A percentile compares a stretch with the other conserved stretches of the same genome.
Conservation (phyloP, 2,329 filamentous ascomycete species). For the Xylaria sp. region DNA sequence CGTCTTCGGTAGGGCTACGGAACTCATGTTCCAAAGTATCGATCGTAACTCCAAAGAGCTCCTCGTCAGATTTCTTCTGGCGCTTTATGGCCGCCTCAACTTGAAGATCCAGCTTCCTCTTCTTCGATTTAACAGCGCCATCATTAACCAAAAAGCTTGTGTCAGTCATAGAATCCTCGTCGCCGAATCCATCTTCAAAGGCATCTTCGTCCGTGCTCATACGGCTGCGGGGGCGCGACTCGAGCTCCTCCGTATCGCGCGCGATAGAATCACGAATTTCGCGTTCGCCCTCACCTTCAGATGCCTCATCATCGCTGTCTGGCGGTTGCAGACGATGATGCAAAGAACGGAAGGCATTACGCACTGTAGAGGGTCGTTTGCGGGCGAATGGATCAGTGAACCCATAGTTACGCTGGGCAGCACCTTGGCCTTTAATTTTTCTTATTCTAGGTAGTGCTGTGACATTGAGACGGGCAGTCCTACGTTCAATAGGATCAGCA, state of each 20-base stretch:
- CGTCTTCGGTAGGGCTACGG: slow-evolving; percentile 62
- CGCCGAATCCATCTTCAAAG: slow-evolving; percentile 62
- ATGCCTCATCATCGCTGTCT: slow-evolving; percentile 83
- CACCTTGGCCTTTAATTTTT: slow-evolving; percentile 69
- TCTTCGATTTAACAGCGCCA: slow-evolving; percentile 64
- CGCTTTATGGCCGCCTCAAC: slow-evolving; percentile 79
- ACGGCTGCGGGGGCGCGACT: slow-evolving; percentile 83
- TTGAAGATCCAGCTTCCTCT: slow-evolving; percentile 79
- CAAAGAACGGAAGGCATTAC: slow-evolving; percentile 78
- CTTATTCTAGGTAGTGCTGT: slow-evolving; percentile 78
- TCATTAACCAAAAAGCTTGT: slow-evolving; percentile 75
- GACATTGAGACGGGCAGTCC: slow-evolving; percentile 68
- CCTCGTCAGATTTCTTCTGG: slow-evolving; percentile 82
- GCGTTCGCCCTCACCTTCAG: slow-evolving; percentile 78
- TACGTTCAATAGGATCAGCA: slow-evolving; percentile 69
- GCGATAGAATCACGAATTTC: slow-evolving; percentile 63
- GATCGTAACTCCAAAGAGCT: slow-evolving; percentile 75
- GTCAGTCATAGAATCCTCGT: slow-evolving; percentile 77
- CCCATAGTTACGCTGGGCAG: slow-evolving; percentile 68
- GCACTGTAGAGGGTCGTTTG: slow-evolving; percentile 66
- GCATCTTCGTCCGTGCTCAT: slow-evolving; percentile 71
- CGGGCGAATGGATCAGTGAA: slow-evolving; percentile 76
- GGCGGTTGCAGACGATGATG: slow-evolving; percentile 82
- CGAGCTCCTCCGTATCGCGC: slow-evolving; percentile 85
- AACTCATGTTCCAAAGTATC: slow-evolving; percentile 64